phyloP scores from a whole-genome alignment of 1,139 yeast species.

The Blastobotrys buckinghamii region DNA sequence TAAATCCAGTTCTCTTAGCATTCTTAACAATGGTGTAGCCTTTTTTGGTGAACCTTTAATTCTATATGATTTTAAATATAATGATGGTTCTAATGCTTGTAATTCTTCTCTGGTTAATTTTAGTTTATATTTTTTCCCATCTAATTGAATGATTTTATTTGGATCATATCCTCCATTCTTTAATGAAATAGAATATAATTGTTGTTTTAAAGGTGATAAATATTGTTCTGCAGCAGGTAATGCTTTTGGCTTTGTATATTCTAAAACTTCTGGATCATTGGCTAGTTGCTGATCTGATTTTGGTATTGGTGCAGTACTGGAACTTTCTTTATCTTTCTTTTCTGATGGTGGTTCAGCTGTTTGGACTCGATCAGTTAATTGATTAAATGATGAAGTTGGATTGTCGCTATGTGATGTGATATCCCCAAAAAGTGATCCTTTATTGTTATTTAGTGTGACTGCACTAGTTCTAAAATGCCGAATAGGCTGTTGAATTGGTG shows the following conservation, averaged over 20 bases:
- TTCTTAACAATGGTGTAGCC: constrained; percentile 73
- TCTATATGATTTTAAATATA: constrained; percentile 70
- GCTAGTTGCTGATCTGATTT: constrained; percentile 18
- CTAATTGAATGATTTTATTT: constrained; percentile 47
- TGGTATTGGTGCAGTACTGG: constrained; percentile 8
- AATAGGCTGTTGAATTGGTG: background rate
- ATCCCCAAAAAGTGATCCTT: constrained; percentile 24
- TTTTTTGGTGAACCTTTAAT: constrained; percentile 83
- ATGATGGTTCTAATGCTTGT: constrained; percentile 73
- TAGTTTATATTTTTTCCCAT: constrained; percentile 50
- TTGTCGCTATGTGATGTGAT: constrained; percentile 20
- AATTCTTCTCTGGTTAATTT: constrained; percentile 59
- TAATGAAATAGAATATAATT: constrained; percentile 58
- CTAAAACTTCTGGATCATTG: constrained; percentile 22
- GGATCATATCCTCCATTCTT: constrained; percentile 72
- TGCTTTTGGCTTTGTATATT: constrained; percentile 19
- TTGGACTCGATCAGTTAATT: constrained; percentile 15
- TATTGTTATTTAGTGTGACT: background rate
- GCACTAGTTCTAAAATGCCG: background rate
- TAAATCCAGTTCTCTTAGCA: constrained; percentile 63
- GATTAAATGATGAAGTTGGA: constrained; percentile 17
- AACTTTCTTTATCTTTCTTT: constrained; percentile 9
- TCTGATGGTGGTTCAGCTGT: constrained; percentile 10
- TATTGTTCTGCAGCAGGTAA: constrained; percentile 38
- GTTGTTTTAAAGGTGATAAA: constrained; percentile 68